phyloP scores from a whole-genome alignment of 164 flowering plant genomes.

The Magnolia officinalis region DNA sequence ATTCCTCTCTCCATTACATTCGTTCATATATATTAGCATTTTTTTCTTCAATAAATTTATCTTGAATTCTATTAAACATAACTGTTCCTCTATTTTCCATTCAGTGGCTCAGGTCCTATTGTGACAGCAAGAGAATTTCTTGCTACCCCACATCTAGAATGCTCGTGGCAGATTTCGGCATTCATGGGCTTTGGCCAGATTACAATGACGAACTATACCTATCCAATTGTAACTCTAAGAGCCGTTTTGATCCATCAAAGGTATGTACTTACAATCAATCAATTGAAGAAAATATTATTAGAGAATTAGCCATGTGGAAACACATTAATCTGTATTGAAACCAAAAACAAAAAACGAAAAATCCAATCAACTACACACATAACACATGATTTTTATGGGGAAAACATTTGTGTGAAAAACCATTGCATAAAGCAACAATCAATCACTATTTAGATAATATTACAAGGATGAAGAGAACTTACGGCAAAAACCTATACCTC shows the following conservation, averaged over 20 bases:
- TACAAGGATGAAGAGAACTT: too few species aligned
- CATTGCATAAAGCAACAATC: too few species aligned
- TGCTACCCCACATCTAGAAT: slow-evolving; percentile 46
- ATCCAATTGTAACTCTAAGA: slow-evolving; percentile 31
- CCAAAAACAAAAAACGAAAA: too few species aligned
- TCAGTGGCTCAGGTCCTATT: slow-evolving; percentile 42
- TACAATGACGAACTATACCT: slow-evolving; percentile 40
- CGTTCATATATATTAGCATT: not conserved
- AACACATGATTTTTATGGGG: too few species aligned
- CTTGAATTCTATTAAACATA: not conserved
- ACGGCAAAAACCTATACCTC: too few species aligned
- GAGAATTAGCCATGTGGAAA: too few species aligned
- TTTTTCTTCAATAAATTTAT: not conserved
- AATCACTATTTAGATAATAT: too few species aligned
- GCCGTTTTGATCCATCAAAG: slow-evolving; percentile 21
- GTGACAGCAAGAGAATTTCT: slow-evolving; percentile 29
- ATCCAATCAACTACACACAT: too few species aligned
- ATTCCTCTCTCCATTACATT: not conserved
- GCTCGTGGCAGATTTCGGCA: slow-evolving; percentile 34
- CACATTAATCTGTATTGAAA: too few species aligned
- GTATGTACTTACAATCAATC: slow-evolving; percentile 7
- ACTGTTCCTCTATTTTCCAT: not conserved
- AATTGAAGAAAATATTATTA: too few species aligned
- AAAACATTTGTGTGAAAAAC: too few species aligned
- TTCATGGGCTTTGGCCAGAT: slow-evolving; percentile 43